These are phyloP conservation scores for Mycena leptocephala DNA, from an alignment of 768 basidiomycete genomes.

Conservation along the genomic window DNA sequence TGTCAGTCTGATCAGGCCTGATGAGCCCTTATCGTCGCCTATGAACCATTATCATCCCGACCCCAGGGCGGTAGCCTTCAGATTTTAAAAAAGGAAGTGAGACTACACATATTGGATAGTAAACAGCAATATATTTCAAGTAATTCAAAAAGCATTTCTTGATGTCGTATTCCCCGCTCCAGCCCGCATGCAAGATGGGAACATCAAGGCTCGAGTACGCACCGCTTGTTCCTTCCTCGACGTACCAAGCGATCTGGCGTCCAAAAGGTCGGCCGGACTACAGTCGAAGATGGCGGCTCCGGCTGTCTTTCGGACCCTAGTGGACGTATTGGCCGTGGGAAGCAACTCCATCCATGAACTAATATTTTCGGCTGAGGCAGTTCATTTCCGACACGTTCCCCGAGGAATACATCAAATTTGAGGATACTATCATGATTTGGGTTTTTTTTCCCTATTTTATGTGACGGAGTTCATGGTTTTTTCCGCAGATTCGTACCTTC, in stretches of 20 bases:
- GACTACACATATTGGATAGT: too few species aligned
- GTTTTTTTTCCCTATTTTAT: too few species aligned
- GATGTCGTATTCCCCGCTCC: not conserved
- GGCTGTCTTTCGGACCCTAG: not conserved
- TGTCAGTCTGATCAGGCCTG: too few species aligned
- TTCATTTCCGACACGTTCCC: constrained; percentile 13
- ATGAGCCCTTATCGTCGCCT: too few species aligned
- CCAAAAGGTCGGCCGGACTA: not conserved
- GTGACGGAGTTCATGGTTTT: too few species aligned
- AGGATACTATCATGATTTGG: constrained; percentile 14
- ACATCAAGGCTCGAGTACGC: not conserved
- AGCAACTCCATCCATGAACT: not conserved
- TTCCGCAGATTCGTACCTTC: too few species aligned
- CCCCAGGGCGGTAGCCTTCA: too few species aligned
- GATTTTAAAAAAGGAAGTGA: too few species aligned
- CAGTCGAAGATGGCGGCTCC: constrained; percentile 4
- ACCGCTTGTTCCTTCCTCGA: not conserved
- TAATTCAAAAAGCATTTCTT: constrained; percentile 9
- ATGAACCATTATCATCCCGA: too few species aligned
- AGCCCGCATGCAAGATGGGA: not conserved
- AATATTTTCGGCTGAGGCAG: not conserved
- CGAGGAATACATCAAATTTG: constrained; percentile 10
- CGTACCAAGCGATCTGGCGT: not conserved
- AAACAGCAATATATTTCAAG: too few species aligned
- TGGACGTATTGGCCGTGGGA: not conserved